Evolutionary conservation across 192 early-diverging fungal genomes (phyloP), one percentile per base, ranked within the genome.

Genomic region (Fimicolochytrium jonesii): DNA sequence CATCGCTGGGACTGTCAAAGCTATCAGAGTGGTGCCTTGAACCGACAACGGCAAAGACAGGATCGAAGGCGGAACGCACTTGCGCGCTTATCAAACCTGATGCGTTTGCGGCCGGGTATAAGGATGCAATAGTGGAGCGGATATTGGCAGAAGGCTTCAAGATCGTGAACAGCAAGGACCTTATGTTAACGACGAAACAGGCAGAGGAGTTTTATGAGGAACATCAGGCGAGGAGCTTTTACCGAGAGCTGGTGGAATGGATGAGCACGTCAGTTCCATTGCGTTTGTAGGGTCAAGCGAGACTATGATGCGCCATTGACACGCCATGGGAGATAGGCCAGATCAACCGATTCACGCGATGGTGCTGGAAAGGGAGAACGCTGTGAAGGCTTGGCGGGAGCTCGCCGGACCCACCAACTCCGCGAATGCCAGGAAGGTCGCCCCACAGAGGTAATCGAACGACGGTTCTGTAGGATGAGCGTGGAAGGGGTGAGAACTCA

Each of bases 331-430:
- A n/a, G n/a, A n/a, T n/a, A n/a, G n/a, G n/a, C n/a, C n/a, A n/a
- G n/a, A n/a, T n/a, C n/a, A n/a, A n/a, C 74, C 79, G 10, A 75
- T 84, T 33, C 79, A 81, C 51, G 81, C 81, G 2, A 52, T 85
- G 56, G 70, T 77, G 2, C 45, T 85, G 53, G 80, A 85, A 56
- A 81, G 77, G 44, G 64, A 52, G 26, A 63, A 65, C 30, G 83
- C 71, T 6, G 68, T 85, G 39, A 53, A 52, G 35, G 81, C 69
- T 0, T 85, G 83, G 83, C 44, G 80, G 26, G 44, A 73, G 32
- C 54, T 85, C 4, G 70, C 72, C 3, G 83, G 83, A 3, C 83
- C 83, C 9, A 84, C 80, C 1, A 81, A 84, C 58, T 65, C 80
- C 0, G 54, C 71, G 29, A 84, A 84, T 59, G 82, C 82, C 1